Percentiles rank a stretch among this genome's conserved stretches.
Conservation (phyloP, 179 eudicot genomes). For the Pouteria campechiana region DNA sequence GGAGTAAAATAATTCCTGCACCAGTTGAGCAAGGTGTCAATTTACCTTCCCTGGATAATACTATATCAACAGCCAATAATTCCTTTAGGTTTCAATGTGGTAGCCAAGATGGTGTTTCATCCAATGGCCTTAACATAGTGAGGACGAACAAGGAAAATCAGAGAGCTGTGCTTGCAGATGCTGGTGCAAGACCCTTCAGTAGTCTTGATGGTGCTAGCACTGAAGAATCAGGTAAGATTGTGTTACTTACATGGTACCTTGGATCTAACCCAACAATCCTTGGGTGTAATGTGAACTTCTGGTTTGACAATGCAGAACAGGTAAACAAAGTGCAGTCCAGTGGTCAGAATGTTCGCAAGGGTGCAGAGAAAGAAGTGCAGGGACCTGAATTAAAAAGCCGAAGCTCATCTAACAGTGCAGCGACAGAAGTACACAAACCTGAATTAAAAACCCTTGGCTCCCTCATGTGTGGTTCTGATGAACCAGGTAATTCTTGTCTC, state of each 20-base stretch:
- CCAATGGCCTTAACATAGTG: too few relatives aligned
- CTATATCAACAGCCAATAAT: slow-evolving; percentile 4
- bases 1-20: slow-evolving; percentile 3
- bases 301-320: too few relatives aligned
- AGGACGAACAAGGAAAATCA: too few relatives aligned
- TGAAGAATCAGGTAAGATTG: too few relatives aligned
- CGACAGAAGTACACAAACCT: slow-evolving; percentile 11
- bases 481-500: slow-evolving; percentile 29
- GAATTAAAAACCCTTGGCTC: slow-evolving; percentile 19
- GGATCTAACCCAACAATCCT: too few relatives aligned
- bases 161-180: slow-evolving; percentile 3
- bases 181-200: not conserved
- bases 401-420: too few relatives aligned
- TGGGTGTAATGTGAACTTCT: too few relatives aligned
- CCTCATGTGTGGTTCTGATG: slow-evolving; percentile 8
- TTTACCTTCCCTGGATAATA: slow-evolving; percentile 5
- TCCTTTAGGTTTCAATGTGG: slow-evolving; percentile 4
- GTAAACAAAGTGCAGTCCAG: too few relatives aligned
- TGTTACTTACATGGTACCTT: too few relatives aligned
- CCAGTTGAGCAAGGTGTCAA: slow-evolving; percentile 2
- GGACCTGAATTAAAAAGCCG: too few relatives aligned
- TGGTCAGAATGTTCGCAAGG: too few relatives aligned
- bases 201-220: not conserved
- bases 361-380: too few relatives aligned
- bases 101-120: slow-evolving; percentile 4